A percentile compares a stretch with the other conserved stretches of the same genome.
Evolutionary conservation across 805 yeast genomes (phyloP).

Genomic region (Candida dendrica): DNA sequence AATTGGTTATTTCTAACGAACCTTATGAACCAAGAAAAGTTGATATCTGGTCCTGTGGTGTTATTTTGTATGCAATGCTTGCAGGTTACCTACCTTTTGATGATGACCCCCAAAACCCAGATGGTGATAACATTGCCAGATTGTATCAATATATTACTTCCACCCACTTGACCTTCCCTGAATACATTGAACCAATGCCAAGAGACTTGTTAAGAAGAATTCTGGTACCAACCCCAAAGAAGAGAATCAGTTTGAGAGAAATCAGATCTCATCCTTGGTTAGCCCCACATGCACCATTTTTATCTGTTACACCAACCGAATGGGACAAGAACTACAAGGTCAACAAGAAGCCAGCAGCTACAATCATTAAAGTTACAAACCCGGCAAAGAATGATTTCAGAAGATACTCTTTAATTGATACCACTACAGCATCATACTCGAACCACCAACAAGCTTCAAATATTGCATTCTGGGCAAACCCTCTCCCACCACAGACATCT

Average conservation of each 20-base stretch:
- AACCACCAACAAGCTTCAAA: constrained; percentile 31
- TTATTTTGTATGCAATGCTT: constrained; percentile 90
- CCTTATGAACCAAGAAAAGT: constrained; percentile 91
- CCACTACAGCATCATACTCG: constrained; percentile 32
- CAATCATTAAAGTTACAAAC: constrained; percentile 6
- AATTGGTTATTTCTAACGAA: constrained; percentile 76
- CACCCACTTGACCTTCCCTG: constrained; percentile 92
- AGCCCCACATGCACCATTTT: constrained; percentile 71
- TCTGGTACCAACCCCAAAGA: constrained; percentile 76
- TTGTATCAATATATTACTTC: constrained; percentile 86
- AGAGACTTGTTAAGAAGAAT: constrained; percentile 84
- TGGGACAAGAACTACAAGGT: constrained; percentile 60
- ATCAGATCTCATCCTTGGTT: constrained; percentile 86
- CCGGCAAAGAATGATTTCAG: constrained; percentile 20
- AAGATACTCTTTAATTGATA: constrained; percentile 39
- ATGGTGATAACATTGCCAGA: constrained; percentile 87
- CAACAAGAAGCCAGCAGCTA: constrained; percentile 19
- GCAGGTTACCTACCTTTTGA: constrained; percentile 97
- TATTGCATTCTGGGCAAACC: constrained; percentile 34
- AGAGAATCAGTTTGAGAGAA: constrained; percentile 60
- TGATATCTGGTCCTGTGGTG: constrained; percentile 96
- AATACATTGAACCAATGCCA: constrained; percentile 82
- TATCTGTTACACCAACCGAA: constrained; percentile 79
- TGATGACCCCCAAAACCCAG: constrained; percentile 95
- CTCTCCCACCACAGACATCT: constrained; percentile 65